phyloP scores from a whole-genome alignment of 2,329 filamentous ascomycete genomes.

The Dothistroma pini region DNA sequence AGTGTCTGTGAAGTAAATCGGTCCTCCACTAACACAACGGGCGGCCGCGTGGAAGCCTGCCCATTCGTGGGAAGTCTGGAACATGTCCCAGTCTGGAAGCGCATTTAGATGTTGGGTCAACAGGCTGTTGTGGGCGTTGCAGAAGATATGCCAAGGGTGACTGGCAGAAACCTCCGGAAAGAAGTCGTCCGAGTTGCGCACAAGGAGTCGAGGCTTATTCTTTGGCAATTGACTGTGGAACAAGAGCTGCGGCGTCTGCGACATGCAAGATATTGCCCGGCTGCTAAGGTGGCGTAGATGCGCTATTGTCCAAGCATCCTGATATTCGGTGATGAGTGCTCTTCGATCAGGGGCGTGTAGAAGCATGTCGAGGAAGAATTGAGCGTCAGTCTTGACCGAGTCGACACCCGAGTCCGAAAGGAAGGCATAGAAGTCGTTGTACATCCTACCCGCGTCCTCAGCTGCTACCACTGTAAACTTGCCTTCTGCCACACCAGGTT shows the following conservation, averaged over 20 bases:
- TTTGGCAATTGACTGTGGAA: slow-evolving; percentile 78
- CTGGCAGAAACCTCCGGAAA: slow-evolving; percentile 77
- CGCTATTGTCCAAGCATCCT: slow-evolving; percentile 80
- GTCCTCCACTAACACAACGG: slow-evolving; percentile 83
- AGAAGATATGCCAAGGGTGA: slow-evolving; percentile 93
- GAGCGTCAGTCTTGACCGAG: slow-evolving; percentile 87
- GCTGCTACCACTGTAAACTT: slow-evolving; percentile 70
- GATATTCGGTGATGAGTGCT: slow-evolving; percentile 68
- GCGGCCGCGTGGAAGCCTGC: slow-evolving; percentile 85
- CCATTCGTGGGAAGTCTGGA: slow-evolving; percentile 65
- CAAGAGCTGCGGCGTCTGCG: slow-evolving; percentile 77
- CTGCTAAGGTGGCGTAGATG: slow-evolving; percentile 73
- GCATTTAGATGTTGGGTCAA: slow-evolving; percentile 81
- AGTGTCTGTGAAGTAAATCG: slow-evolving; percentile 89
- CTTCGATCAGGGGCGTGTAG: slow-evolving; percentile 65
- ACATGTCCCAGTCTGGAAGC: slow-evolving; percentile 80
- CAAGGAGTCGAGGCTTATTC: slow-evolving; percentile 68
- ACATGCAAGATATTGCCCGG: slow-evolving; percentile 90
- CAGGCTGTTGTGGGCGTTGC: slow-evolving; percentile 84
- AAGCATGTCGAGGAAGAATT: slow-evolving; percentile 82
- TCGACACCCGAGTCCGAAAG: slow-evolving; percentile 71
- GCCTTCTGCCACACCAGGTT: slow-evolving; percentile 56
- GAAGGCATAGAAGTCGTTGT: slow-evolving; percentile 88
- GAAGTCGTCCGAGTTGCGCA: slow-evolving; percentile 89
- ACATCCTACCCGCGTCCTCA: slow-evolving; percentile 71